Evolutionary conservation across 805 yeast genomes (phyloP).

Genomic region (Saccharomyces paradoxus): DNA sequence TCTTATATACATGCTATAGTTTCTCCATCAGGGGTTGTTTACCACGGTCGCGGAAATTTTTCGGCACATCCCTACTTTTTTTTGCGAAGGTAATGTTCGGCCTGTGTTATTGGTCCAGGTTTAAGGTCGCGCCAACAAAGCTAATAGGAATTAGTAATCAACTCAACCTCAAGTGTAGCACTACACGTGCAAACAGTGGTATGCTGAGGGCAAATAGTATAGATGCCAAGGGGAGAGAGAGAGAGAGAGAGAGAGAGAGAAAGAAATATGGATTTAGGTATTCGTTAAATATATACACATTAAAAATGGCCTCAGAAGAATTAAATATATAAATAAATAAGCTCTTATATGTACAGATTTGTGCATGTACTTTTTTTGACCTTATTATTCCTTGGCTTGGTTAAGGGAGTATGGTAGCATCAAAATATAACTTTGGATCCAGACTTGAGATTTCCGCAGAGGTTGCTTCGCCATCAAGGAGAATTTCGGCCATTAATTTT

Average conservation of each 20-base stretch:
- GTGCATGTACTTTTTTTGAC: slow-evolving; percentile 3
- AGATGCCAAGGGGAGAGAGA: background rate
- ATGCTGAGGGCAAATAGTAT: background rate
- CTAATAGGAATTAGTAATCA: background rate
- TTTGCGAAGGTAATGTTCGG: background rate
- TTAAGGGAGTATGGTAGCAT: slow-evolving; percentile 40
- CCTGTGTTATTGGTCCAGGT: background rate
- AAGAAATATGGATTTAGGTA: background rate
- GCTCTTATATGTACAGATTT: background rate
- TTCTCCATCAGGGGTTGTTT: background rate
- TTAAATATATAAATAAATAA: background rate
- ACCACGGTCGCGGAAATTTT: background rate
- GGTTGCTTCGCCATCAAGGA: slow-evolving; percentile 72
- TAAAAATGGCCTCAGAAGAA: background rate
- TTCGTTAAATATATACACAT: background rate
- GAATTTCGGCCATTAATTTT: slow-evolving; percentile 77
- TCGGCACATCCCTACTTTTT: background rate
- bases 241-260: background rate
- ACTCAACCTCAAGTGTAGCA: too few relatives aligned
- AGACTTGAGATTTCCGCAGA: slow-evolving; percentile 75
- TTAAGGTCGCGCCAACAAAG: background rate
- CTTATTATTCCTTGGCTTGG: background rate
- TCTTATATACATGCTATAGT: background rate
- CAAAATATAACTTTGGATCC: slow-evolving; percentile 83
- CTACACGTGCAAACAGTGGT: background rate